These are phyloP conservation scores for Malassezia vespertilionis DNA, from an alignment of 1,284 basidiomycete species.

Conservation along the genomic window DNA sequence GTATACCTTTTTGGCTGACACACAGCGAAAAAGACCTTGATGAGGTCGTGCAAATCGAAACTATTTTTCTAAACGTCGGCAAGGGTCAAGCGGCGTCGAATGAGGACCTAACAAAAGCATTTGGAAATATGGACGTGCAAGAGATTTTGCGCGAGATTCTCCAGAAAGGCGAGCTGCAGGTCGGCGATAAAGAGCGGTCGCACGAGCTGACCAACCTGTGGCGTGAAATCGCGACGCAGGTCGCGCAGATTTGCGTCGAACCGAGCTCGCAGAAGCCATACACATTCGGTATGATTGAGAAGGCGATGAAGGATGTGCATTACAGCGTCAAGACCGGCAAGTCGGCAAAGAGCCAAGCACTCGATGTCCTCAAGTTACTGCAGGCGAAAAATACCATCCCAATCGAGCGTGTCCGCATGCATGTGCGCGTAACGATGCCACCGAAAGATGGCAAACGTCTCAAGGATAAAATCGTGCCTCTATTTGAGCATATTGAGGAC, in stretches of 20 bases:
- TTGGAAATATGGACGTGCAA: slow-evolving; percentile 63
- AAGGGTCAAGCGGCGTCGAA: slow-evolving; percentile 86
- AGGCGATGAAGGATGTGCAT: slow-evolving; percentile 88
- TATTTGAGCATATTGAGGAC: slow-evolving; percentile 71
- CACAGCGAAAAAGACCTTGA: slow-evolving; percentile 70
- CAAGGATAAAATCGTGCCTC: slow-evolving; percentile 61
- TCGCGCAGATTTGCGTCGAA: slow-evolving; percentile 90
- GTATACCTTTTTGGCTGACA: slow-evolving; percentile 5
- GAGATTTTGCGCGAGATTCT: slow-evolving; percentile 84
- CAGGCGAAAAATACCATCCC: slow-evolving; percentile 64
- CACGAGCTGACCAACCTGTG: slow-evolving; percentile 73
- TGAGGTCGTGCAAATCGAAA: slow-evolving; percentile 91
- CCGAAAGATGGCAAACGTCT: slow-evolving; percentile 61
- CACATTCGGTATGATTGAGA: slow-evolving; percentile 91
- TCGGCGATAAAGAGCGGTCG: slow-evolving; percentile 89
- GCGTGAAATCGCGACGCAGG: slow-evolving; percentile 83
- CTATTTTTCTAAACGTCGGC: slow-evolving; percentile 89
- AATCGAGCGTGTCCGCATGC: slow-evolving; percentile 84
- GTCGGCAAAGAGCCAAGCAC: slow-evolving; percentile 75
- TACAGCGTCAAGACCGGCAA: slow-evolving; percentile 80
- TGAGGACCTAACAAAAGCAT: slow-evolving; percentile 81
- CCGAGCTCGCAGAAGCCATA: slow-evolving; percentile 78
- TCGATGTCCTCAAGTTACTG: slow-evolving; percentile 78
- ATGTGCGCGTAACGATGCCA: slow-evolving; percentile 71
- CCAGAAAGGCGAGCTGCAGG: slow-evolving; percentile 90